Evolutionary conservation across 2,329 filamentous ascomycete species (phyloP).

Genomic region (Colletotrichum caudatum): DNA sequence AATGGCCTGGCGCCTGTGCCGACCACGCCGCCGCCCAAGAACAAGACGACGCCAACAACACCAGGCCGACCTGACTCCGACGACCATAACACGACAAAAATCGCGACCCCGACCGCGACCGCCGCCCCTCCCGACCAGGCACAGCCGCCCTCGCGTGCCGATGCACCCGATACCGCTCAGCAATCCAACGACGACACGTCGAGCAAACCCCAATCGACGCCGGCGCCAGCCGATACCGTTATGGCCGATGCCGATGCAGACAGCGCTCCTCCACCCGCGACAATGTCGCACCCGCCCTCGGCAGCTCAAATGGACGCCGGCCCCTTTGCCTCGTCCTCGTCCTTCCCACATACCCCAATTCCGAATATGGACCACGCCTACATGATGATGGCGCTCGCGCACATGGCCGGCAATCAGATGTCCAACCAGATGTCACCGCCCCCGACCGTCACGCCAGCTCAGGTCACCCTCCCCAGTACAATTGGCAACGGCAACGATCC

Average conservation of each 20-base stretch:
- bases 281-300: constrained; percentile 39
- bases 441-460: constrained; percentile 59
- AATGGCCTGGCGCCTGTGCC: constrained; percentile 46
- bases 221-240: constrained; percentile 28
- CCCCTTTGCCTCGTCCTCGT: constrained; percentile 50
- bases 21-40: constrained; percentile 42
- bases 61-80: constrained; percentile 30
- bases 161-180: constrained; percentile 24
- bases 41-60: constrained; percentile 20
- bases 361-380: constrained; percentile 53
- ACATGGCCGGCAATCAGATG: constrained; percentile 51
- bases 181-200: constrained; percentile 21
- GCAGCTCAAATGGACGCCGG: constrained; percentile 42
- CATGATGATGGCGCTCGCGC: constrained; percentile 61
- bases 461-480: constrained; percentile 58
- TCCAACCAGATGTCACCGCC: constrained; percentile 55
- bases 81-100: constrained; percentile 33
- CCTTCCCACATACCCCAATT: constrained; percentile 51
- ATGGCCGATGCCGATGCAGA: constrained; percentile 39
- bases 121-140: constrained; percentile 42
- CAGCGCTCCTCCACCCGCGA: constrained; percentile 44
- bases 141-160: constrained; percentile 34
- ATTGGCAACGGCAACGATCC: constrained; percentile 47
- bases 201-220: constrained; percentile 10
- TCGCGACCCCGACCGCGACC: constrained; percentile 14